Evolutionary conservation across 495 filamentous ascomycete genomes (phyloP), one percentile per base, ranked within the genome.

Genomic region (Margaritispora aquatica): DNA sequence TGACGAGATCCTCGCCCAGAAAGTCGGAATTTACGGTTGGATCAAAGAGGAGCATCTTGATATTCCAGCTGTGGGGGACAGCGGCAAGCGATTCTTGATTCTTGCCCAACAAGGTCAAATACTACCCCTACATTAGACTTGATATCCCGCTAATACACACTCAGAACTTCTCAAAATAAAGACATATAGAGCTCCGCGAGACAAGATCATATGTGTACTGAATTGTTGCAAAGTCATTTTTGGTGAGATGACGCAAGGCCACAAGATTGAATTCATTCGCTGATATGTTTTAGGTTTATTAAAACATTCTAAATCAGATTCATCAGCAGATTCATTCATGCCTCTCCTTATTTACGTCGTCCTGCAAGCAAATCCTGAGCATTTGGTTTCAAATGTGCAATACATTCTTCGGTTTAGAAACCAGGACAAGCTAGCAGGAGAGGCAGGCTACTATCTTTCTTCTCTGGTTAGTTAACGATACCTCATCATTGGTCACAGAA

Each of bases 181-280:
- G 66, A 92, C 87, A 15, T 99, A 99, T 68, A 84, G 95, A 57
- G 94, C 94, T 11, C 94, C 94, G 13, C 79, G 94, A 68, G 94
- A 99, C 74, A 99, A 99, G 72, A 90, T 99, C 20, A 97, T 99
- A 48, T 97, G 94, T 71, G 89, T 97, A 53, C 73, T 99, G 48
- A 99, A 99, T 73, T 96, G 92, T 74, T 99, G 94, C 80, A 99
- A 99, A 71, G 94, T 99, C 55, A 97, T 99, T 55, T 97, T 99
- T 76, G 94, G 92, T 90, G 71, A 65, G 81, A 66, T 41, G 20
- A 22, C 20, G 9, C 9, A 15, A 10, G 7, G 15, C 22, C 24
- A 26, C 47, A n/a, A 26, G 2, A 8, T 2, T 17, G 24, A 20
- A 4, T 31, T n/a, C 23, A 47, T 21, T 20, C 36, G 22, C 21